Percentiles rank a stretch among this genome's conserved stretches.
Evolutionary conservation across 176 grass and related monocot genomes (phyloP).

Genomic region (Carex kokanica): DNA sequence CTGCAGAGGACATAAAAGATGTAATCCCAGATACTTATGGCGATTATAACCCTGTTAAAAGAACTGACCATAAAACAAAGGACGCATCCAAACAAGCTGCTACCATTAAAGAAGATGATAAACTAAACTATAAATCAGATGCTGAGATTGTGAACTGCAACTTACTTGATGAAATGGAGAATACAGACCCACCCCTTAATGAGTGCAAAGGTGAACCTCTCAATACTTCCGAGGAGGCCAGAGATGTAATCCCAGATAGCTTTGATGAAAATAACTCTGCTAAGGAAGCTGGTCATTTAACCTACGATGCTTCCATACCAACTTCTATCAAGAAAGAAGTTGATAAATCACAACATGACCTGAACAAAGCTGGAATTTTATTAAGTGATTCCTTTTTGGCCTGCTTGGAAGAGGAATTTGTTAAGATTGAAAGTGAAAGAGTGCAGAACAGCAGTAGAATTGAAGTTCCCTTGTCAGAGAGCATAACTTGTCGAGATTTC

Average conservation of each 20-base stretch:
- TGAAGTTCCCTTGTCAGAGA: conserved; percentile 35
- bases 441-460: background rate
- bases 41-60: background rate
- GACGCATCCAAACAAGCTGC: background rate
- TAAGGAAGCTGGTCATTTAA: conserved; percentile 35
- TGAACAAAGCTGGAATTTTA: conserved; percentile 48
- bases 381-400: conserved; percentile 76
- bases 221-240: conserved; percentile 29
- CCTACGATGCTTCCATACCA: conserved; percentile 29
- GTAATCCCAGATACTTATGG: conserved; percentile 4
- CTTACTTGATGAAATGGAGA: conserved; percentile 28
- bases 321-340: conserved; percentile 26
- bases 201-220: conserved; percentile 30
- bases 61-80: background rate
- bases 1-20: conserved; percentile 4
- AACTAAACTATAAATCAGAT: conserved; percentile 6
- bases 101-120: conserved; percentile 3
- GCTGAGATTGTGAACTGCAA: background rate
- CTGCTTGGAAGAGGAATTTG: conserved; percentile 74
- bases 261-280: conserved; percentile 66
- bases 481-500: conserved; percentile 34
- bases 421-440: conserved; percentile 23
- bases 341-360: conserved; percentile 45
- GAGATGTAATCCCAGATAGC: conserved; percentile 58
- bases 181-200: conserved; percentile 22